phyloP scores from a whole-genome alignment of 140 eudicot genomes.

The Stevia rebaudiana region DNA sequence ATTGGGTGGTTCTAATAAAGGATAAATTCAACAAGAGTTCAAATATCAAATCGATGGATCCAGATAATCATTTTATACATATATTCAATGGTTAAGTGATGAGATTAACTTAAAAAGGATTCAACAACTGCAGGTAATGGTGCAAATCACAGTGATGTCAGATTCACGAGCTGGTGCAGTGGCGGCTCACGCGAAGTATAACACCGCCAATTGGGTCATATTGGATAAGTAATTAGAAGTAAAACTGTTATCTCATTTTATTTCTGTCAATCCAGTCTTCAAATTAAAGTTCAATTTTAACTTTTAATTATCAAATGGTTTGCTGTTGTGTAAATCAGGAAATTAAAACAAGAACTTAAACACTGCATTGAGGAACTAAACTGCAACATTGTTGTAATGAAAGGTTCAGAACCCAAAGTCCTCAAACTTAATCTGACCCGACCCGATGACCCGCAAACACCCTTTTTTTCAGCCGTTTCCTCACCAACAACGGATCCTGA shows the following conservation, averaged over 20 bases:
- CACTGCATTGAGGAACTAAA: slow-evolving; percentile 70
- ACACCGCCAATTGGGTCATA: slow-evolving; percentile 81
- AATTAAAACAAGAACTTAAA: slow-evolving; percentile 64
- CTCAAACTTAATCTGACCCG: slow-evolving; percentile 58
- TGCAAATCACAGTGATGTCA: slow-evolving; percentile 71
- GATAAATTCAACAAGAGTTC: neutral
- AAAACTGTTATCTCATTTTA: slow-evolving; percentile 49
- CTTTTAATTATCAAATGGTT: neutral
- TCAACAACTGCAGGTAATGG: slow-evolving; percentile 51
- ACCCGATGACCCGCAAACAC: slow-evolving; percentile 56
- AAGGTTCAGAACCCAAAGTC: slow-evolving; percentile 74
- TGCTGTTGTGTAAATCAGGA: slow-evolving; percentile 43
- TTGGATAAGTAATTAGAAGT: slow-evolving; percentile 89
- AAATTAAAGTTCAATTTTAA: neutral
- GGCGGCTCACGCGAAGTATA: slow-evolving; percentile 81
- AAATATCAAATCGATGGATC: neutral
- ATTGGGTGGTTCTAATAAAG: neutral
- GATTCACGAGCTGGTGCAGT: slow-evolving; percentile 59
- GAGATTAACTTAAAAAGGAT: neutral
- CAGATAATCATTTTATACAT: neutral
- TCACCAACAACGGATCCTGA: slow-evolving; percentile 48
- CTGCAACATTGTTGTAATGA: slow-evolving; percentile 83
- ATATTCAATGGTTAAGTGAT: neutral
- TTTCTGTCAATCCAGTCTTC: neutral
- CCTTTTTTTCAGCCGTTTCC: slow-evolving; percentile 75